Percentiles rank a stretch among this genome's conserved stretches.
These are phyloP conservation scores for Eruca vesicaria DNA, from an alignment of 441 rosid genomes.

Conservation along the genomic window DNA sequence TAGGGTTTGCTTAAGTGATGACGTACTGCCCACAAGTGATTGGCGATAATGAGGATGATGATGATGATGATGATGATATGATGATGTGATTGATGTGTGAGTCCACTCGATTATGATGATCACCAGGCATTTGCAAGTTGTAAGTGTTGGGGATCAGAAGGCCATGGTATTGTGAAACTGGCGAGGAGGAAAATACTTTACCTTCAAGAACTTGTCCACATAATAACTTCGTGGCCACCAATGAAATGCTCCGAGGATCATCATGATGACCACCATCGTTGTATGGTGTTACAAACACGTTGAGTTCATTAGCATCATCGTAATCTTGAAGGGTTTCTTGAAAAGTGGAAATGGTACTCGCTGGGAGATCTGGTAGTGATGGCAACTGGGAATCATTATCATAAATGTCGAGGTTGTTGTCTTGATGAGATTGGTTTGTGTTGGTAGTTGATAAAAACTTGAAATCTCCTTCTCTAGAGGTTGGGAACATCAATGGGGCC, in stretches of 20 bases:
- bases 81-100: constrained; percentile 57
- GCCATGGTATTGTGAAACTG: constrained; percentile 25
- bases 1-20: constrained; percentile 65
- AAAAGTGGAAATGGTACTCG: constrained; percentile 34
- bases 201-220: constrained; percentile 59
- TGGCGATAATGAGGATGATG: constrained; percentile 45
- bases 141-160: constrained; percentile 28
- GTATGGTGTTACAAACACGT: constrained; percentile 28
- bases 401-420: constrained; percentile 23
- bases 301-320: constrained; percentile 26
- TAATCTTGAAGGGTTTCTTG: constrained; percentile 39
- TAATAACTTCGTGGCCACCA: constrained; percentile 54
- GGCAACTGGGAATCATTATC: constrained; percentile 42
- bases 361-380: constrained; percentile 36
- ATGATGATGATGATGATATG: no score
- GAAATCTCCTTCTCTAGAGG: constrained; percentile 45
- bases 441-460: constrained; percentile 31
- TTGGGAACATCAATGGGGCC: constrained; percentile 45
- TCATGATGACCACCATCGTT: constrained; percentile 15
- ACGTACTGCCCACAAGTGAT: no score
- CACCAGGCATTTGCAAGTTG: constrained; percentile 30
- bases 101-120: constrained; percentile 42
- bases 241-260: neutral
- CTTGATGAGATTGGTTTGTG: constrained; percentile 26
- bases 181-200: constrained; percentile 25